Base-by-base conservation (phyloP, 2,329 filamentous ascomycete species). In the Cytospora chrysosperma region DNA sequence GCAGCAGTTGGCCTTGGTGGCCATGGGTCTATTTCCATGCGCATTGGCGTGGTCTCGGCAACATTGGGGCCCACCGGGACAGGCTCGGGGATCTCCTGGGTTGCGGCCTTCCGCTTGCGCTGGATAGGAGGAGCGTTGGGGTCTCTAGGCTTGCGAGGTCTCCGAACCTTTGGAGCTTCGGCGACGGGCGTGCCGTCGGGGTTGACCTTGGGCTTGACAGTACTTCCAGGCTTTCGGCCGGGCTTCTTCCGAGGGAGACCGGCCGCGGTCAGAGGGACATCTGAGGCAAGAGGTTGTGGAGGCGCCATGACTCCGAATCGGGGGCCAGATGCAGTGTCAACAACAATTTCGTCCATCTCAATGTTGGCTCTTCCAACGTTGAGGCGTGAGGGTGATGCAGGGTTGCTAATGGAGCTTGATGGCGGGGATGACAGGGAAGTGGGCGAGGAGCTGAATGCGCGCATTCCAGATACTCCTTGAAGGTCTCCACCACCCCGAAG, bases 241-340 rank as follows among this genome's bases (percentile, higher is more conserved):
- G 86, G 85, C 75, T 88, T 89, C 75, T 87, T 87, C 5, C 85
- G 76, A 0, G 85, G 84, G 8, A 85, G 71, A 13, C 85, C 85
- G 58, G 84, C 84, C 28, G 84, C 84, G 0, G 84, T 87, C 59
- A 87, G 74, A 66, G 78, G 80, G 30, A 82, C 79, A 68, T 81
- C 73, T 66, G 73, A 65, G 68, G 75, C 63, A 63, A 69, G 66
- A 69, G 74, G 67, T 68, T 72, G 56, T 66, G 72, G 27, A 28
- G 64, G 64, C 5, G 64, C 61, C 65, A 73, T 69, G 50, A 75
- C 70, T 49, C 72, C 69, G 34, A 76, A 77, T 58, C 72, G 67
- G 32, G 71, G 65, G 52, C 75, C 71, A 54, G 79, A 69, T 26
- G 71, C 74, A 60, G 75, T 75, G 68, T 79, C 77, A 67, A 82